Evolutionary conservation across 2,329 filamentous ascomycete species (phyloP).

Genomic region (Pseudogymnoascus sp.): DNA sequence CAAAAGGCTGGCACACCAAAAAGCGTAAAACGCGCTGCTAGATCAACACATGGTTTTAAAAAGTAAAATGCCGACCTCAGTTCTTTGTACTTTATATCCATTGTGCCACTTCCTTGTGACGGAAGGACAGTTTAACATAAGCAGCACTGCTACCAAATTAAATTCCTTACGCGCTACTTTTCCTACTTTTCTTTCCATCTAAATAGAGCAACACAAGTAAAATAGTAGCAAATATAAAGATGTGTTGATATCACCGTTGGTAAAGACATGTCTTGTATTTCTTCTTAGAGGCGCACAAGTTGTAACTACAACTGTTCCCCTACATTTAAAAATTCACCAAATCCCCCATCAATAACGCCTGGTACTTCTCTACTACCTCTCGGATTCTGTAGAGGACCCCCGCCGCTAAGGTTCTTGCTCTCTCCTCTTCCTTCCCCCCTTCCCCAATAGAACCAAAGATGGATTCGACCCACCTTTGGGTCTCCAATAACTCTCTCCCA

Average conservation of each 20-base stretch:
- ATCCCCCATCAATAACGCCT: constrained; percentile 67
- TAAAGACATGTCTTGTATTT: not conserved
- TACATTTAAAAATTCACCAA: constrained; percentile 32
- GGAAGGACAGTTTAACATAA: not conserved
- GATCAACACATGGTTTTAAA: not conserved
- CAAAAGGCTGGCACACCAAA: constrained; percentile 14
- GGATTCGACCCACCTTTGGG: constrained; percentile 72
- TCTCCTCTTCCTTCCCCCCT: constrained; percentile 58
- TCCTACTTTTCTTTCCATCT: not conserved
- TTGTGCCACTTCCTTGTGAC: not conserved
- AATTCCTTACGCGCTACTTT: not conserved
- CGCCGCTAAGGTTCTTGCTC: constrained; percentile 69
- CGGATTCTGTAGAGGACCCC: constrained; percentile 68
- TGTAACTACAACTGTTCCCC: not conserved
- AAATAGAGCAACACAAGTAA: not conserved
- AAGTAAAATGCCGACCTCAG: not conserved
- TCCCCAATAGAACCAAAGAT: constrained; percentile 53
- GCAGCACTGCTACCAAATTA: not conserved
- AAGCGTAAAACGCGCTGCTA: not conserved
- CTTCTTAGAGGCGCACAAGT: not conserved
- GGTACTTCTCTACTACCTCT: constrained; percentile 76
- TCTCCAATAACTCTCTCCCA: constrained; percentile 72
- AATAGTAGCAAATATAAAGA: not conserved
- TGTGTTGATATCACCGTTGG: not conserved
- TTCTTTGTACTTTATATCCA: not conserved